These are phyloP conservation scores for Vigna mungo DNA, from an alignment of 306 rosid species.

Conservation along the genomic window DNA sequence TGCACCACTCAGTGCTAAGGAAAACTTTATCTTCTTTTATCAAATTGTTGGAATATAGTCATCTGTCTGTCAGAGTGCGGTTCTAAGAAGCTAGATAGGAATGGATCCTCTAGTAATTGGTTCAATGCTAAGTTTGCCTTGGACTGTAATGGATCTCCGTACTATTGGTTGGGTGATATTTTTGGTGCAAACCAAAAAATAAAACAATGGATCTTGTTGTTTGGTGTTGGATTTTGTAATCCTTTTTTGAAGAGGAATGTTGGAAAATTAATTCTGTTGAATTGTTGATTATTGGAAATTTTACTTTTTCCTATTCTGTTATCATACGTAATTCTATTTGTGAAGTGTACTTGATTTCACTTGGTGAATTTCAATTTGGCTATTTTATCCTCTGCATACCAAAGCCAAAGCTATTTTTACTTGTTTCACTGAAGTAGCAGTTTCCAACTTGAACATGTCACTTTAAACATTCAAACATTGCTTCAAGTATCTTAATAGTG, in stretches of 20 bases:
- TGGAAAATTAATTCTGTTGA: not conserved
- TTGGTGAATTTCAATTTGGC: conserved; percentile 16
- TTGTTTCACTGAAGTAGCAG: not conserved
- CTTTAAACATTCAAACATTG: not conserved
- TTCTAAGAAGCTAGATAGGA: conserved; percentile 47
- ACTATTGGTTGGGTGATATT: not conserved
- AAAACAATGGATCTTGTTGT: not conserved
- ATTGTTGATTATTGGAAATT: not conserved
- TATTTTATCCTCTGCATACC: conserved; percentile 3
- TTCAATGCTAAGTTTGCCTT: not conserved
- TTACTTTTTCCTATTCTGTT: not conserved
- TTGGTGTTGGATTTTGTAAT: not conserved
- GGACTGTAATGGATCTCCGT: not conserved
- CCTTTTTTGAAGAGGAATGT: not conserved
- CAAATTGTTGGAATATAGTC: not conserved
- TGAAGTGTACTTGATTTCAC: conserved; percentile 1
- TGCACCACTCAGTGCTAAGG: not conserved
- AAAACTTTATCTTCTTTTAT: conserved; percentile 13
- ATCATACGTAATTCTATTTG: not conserved
- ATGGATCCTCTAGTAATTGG: conserved; percentile 43
- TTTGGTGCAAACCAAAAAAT: not conserved
- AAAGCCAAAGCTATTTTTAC: not conserved
- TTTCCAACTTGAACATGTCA: conserved; percentile 6
- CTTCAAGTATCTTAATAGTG: not conserved
- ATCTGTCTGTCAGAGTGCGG: conserved; percentile 22